A percentile compares a stretch with the other conserved stretches of the same genome.
Conservation (phyloP, 2,329 filamentous ascomycete species). For the Penicillium vulpinum region DNA sequence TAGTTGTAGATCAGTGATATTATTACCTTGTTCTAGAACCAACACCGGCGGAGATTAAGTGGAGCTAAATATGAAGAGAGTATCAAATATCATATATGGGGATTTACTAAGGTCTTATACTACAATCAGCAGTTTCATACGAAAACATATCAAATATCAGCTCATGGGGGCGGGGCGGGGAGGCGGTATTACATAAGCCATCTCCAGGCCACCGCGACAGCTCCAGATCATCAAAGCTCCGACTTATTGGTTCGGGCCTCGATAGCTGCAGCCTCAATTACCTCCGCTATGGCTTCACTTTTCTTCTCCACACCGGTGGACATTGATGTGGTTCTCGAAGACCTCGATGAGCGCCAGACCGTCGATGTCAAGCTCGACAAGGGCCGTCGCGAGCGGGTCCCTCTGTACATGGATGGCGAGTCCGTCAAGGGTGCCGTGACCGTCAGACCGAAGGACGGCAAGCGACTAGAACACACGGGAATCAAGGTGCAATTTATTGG, state of each 20-base stretch:
- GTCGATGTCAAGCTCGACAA: slow-evolving; percentile 99
- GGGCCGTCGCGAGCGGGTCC: slow-evolving; percentile 93
- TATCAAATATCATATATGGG: neutral
- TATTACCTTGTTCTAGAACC: neutral
- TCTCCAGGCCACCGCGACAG: slow-evolving; percentile 21
- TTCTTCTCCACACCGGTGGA: slow-evolving; percentile 98
- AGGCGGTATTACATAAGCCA: slow-evolving; percentile 10
- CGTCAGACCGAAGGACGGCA: slow-evolving; percentile 94
- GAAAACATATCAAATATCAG: neutral
- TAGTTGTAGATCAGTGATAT: neutral
- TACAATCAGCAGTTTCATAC: neutral
- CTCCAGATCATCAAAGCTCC: slow-evolving; percentile 22
- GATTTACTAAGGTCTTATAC: neutral
- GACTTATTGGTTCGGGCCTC: slow-evolving; percentile 9
- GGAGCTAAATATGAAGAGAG: neutral
- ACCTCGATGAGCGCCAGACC: slow-evolving; percentile 89
- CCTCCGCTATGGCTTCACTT: slow-evolving; percentile 80
- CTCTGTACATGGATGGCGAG: slow-evolving; percentile 96
- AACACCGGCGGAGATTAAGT: neutral
- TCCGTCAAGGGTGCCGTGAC: slow-evolving; percentile 96
- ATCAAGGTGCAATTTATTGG: slow-evolving; percentile 99
- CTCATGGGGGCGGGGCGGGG: neutral
- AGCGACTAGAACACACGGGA: slow-evolving; percentile 94
- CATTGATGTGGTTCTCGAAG: slow-evolving; percentile 97
- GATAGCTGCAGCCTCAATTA: slow-evolving; percentile 9